Conservation (phyloP, 2,329 filamentous ascomycete species). For the Ophiostoma sp. region DNA sequence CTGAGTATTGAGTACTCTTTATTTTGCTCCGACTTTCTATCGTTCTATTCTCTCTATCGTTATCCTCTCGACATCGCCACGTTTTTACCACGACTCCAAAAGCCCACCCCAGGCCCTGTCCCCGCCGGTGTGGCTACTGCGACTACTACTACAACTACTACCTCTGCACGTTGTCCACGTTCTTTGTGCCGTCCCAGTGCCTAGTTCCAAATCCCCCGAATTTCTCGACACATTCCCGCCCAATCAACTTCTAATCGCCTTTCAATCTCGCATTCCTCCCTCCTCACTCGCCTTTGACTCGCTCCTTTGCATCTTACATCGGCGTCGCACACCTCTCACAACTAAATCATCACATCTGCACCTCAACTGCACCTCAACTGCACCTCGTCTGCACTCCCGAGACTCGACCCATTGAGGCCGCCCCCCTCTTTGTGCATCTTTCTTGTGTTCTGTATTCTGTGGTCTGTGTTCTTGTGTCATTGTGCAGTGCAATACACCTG, state of each 20-base stretch:
- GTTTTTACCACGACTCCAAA: constrained; percentile 6
- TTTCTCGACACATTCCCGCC: background rate
- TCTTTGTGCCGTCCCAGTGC: background rate
- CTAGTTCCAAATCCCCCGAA: background rate
- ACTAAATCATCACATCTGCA: background rate
- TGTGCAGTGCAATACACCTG: constrained; percentile 8
- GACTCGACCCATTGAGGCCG: constrained; percentile 21
- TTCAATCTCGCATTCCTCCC: background rate
- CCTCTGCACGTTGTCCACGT: constrained; percentile 7
- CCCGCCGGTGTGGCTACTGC: constrained; percentile 10
- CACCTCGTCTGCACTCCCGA: constrained; percentile 16
- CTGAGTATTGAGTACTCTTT: background rate
- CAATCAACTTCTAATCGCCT: background rate
- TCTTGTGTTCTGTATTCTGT: background rate
- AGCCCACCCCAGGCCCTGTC: constrained; percentile 2
- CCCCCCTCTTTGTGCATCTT: constrained; percentile 19
- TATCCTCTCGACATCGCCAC: constrained; percentile 8
- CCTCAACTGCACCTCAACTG: constrained; percentile 2
- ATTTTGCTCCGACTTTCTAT: background rate
- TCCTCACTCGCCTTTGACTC: background rate
- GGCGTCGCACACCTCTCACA: background rate
- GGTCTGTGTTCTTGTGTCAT: constrained; percentile 10
- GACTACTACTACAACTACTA: background rate
- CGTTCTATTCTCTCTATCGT: background rate
- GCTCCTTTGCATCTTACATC: background rate